Conservation (phyloP, 768 basidiomycete species). For the Russula earlei region DNA sequence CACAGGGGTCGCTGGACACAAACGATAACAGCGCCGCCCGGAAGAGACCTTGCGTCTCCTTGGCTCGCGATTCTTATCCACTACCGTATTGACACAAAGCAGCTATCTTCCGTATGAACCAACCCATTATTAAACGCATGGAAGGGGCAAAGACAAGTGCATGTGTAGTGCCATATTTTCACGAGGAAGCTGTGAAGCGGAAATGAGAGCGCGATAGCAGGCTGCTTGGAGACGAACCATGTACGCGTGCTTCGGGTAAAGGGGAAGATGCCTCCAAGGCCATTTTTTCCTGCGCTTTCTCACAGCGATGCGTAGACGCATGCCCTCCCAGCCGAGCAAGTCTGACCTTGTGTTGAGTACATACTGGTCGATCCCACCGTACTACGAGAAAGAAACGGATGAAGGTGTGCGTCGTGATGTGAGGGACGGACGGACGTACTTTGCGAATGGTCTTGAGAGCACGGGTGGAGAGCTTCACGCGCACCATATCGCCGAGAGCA, state of each 20-base stretch:
- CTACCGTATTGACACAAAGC: background rate
- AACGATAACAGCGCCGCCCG: background rate
- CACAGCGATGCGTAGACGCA: slow-evolving; percentile 32
- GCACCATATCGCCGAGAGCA: slow-evolving; percentile 44
- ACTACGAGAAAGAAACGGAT: slow-evolving; percentile 15
- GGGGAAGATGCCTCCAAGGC: slow-evolving; percentile 1
- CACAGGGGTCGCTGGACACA: background rate
- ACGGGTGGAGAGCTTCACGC: slow-evolving; percentile 63
- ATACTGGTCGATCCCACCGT: slow-evolving; percentile 33
- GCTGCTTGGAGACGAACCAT: slow-evolving; percentile 2
- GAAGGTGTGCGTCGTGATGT: background rate
- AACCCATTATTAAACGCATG: background rate
- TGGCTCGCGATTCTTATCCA: background rate
- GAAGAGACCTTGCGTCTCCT: background rate
- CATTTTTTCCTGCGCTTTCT: slow-evolving; percentile 22
- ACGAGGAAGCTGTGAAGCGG: slow-evolving; percentile 7
- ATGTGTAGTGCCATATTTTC: slow-evolving; percentile 3
- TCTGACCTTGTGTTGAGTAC: slow-evolving; percentile 33
- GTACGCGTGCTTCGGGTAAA: background rate
- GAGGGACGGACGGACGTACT: slow-evolving; percentile 31
- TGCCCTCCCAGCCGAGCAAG: slow-evolving; percentile 33
- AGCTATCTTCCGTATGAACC: background rate
- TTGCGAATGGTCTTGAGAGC: slow-evolving; percentile 80
- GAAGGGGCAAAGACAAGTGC: background rate
- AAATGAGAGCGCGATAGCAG: slow-evolving; percentile 1